Evolutionary conservation across 2,329 filamentous ascomycete genomes (phyloP).

Genomic region (Colletotrichum sp.): DNA sequence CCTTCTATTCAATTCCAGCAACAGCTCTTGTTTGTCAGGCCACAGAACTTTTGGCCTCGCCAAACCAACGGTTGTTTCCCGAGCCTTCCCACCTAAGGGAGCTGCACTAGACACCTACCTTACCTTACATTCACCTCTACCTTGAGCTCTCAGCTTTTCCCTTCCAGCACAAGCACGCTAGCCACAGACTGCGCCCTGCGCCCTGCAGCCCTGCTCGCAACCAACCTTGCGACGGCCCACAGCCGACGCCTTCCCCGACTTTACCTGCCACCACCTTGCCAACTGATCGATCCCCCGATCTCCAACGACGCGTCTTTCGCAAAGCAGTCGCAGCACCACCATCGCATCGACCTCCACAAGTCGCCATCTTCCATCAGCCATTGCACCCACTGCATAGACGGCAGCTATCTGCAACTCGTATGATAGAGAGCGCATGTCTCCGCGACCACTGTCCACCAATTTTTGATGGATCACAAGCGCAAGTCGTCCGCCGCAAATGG

Average conservation of each 20-base stretch:
- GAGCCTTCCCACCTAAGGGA: neutral
- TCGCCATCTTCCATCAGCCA: neutral
- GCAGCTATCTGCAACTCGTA: neutral
- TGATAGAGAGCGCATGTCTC: neutral
- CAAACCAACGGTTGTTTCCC: neutral
- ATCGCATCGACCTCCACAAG: neutral
- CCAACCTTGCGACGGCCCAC: neutral
- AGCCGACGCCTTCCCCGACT: neutral
- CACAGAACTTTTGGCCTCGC: neutral
- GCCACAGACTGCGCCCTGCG: neutral
- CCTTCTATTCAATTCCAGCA: neutral
- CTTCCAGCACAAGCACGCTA: neutral
- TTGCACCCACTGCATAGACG: neutral
- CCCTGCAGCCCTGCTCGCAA: slow-evolving; percentile 3
- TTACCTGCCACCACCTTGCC: neutral
- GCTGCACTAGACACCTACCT: neutral
- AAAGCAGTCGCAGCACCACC: slow-evolving; percentile 12
- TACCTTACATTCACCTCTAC: neutral
- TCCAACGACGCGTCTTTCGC: slow-evolving; percentile 17
- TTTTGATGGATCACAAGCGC: slow-evolving; percentile 61
- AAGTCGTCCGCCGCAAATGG: slow-evolving; percentile 54
- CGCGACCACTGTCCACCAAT: neutral
- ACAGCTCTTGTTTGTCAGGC: neutral
- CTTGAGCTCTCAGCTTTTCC: neutral
- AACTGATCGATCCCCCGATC: slow-evolving; percentile 4